Percentiles rank a stretch among this genome's conserved stretches.
Evolutionary conservation across 108 stramenopile species (phyloP).

Genomic region (Mayamaea pseudoterrestris): DNA sequence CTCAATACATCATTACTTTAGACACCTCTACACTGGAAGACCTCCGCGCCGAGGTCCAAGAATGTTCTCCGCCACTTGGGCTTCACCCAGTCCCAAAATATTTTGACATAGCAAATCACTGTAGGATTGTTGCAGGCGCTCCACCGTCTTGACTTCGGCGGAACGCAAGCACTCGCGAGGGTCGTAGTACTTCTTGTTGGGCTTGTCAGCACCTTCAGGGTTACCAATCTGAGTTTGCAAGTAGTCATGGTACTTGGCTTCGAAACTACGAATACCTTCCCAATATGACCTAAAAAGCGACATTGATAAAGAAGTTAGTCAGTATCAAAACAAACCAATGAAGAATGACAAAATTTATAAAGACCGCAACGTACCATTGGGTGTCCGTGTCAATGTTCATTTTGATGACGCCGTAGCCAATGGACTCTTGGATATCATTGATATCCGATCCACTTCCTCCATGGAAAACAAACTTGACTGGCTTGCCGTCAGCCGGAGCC

Average conservation of each 20-base stretch:
- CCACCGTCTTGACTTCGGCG: slow-evolving; percentile 89
- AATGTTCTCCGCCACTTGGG: slow-evolving; percentile 39
- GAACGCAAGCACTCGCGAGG: slow-evolving; percentile 76
- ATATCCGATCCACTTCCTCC: slow-evolving; percentile 90
- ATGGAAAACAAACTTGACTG: slow-evolving; percentile 94
- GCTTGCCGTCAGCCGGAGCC: slow-evolving; percentile 68
- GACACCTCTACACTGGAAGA: slow-evolving; percentile 68
- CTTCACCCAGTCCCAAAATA: slow-evolving; percentile 56
- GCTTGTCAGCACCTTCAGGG: slow-evolving; percentile 91
- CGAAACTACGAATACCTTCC: slow-evolving; percentile 83
- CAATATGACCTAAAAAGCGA: too few species aligned
- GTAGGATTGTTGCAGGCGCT: slow-evolving; percentile 76
- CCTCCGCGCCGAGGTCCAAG: slow-evolving; percentile 78
- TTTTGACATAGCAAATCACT: slow-evolving; percentile 88
- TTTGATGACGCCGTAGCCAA: slow-evolving; percentile 90
- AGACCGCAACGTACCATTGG: too few species aligned
- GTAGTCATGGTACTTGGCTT: slow-evolving; percentile 88
- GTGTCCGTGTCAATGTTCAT: slow-evolving; percentile 99
- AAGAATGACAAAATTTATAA: too few species aligned
- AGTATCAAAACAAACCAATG: too few species aligned
- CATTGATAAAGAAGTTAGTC: too few species aligned
- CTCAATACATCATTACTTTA: too few species aligned
- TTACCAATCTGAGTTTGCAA: slow-evolving; percentile 95
- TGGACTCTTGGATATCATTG: slow-evolving; percentile 85
- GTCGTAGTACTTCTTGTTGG: slow-evolving; percentile 99